phyloP scores from a whole-genome alignment of 1,284 basidiomycete species.

The Tremellales sp. region DNA sequence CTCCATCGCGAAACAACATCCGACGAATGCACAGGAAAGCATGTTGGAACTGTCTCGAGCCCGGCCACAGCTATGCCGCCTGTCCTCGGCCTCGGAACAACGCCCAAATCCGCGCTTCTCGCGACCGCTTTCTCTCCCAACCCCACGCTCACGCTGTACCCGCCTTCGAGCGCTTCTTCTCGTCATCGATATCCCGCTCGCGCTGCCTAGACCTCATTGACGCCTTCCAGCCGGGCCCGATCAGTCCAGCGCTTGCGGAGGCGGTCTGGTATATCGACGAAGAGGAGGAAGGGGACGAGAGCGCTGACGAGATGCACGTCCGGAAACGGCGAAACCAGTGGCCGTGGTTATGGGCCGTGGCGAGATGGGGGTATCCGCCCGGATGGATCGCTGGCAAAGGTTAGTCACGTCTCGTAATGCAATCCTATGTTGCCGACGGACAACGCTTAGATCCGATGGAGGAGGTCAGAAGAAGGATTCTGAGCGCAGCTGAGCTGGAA shows the following conservation, averaged over 20 bases:
- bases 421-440: not conserved
- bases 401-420: slow-evolving; percentile 4
- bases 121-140: slow-evolving; percentile 6
- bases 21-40: slow-evolving; percentile 3
- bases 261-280: slow-evolving; percentile 16
- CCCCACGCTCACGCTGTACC: not conserved
- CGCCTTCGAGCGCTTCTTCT: not conserved
- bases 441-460: slow-evolving; percentile 14
- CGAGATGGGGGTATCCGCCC: slow-evolving; percentile 30
- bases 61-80: slow-evolving; percentile 11
- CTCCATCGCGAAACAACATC: not conserved
- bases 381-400: slow-evolving; percentile 21
- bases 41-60: slow-evolving; percentile 25
- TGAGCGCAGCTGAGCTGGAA: not conserved
- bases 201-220: slow-evolving; percentile 14
- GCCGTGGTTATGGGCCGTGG: slow-evolving; percentile 21
- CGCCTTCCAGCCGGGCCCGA: slow-evolving; percentile 10
- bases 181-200: not conserved
- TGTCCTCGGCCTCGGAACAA: slow-evolving; percentile 22
- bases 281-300: not conserved
- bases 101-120: slow-evolving; percentile 11
- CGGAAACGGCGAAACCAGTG: slow-evolving; percentile 13
- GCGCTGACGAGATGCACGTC: not conserved
- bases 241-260: slow-evolving; percentile 12
- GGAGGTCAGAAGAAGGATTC: slow-evolving; percentile 8